phyloP scores from a whole-genome alignment of 2,329 filamentous ascomycete genomes.

The Cercospora sesami region DNA sequence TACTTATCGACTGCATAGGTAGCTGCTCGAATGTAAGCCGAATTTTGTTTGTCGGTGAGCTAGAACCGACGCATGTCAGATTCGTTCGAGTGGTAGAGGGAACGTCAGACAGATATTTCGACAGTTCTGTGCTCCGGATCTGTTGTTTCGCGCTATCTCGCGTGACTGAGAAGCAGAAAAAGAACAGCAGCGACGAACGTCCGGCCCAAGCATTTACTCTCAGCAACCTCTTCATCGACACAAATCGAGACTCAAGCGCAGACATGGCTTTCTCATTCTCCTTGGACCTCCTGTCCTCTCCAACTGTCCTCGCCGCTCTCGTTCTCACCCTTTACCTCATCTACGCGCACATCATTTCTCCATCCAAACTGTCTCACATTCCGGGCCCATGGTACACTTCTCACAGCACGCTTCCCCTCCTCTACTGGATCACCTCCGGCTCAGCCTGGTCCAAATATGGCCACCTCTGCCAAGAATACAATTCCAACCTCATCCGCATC shows the following conservation, averaged over 20 bases:
- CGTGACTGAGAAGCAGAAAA: not conserved
- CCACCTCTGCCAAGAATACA: slow-evolving; percentile 4
- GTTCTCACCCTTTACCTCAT: not conserved
- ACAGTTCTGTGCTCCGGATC: not conserved
- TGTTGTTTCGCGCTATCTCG: not conserved
- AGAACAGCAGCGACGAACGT: not conserved
- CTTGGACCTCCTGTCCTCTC: not conserved
- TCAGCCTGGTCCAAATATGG: slow-evolving; percentile 12
- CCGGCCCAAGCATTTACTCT: not conserved
- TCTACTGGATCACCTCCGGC: slow-evolving; percentile 13
- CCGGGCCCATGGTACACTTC: slow-evolving; percentile 13
- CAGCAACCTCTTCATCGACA: not conserved
- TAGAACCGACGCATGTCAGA: not conserved
- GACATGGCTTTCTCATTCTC: not conserved
- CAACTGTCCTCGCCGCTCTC: not conserved
- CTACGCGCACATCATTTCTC: not conserved
- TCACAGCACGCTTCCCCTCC: slow-evolving; percentile 10
- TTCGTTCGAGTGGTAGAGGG: not conserved
- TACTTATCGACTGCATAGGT: not conserved
- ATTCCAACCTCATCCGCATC: slow-evolving; percentile 10
- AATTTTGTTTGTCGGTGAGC: not conserved
- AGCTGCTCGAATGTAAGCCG: not conserved
- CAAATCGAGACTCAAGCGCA: not conserved
- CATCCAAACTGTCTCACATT: slow-evolving; percentile 7
- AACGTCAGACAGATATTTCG: not conserved